Base-by-base conservation (phyloP, 1,139 yeast species). In the Pichia sp. region DNA sequence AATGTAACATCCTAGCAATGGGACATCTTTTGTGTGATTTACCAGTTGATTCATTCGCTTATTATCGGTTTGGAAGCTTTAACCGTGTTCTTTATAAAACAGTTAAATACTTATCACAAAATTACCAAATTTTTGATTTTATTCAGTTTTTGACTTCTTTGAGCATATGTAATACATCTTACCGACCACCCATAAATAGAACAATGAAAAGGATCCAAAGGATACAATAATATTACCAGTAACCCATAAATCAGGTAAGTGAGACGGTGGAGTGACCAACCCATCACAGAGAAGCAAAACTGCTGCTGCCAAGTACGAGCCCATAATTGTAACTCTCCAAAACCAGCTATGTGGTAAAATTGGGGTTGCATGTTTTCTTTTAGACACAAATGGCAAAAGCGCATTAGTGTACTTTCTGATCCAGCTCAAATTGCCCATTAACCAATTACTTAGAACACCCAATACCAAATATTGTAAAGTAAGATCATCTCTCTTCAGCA, bases 211-310 rank as follows among this genome's bases (percentile, higher is more conserved):
- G 47, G 90, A 85, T 0, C 75, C 83, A 61, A 87, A 87, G 1
- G 94, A 81, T 7, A 88, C 61, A 0, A 80, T 59, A 37, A 85
- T 79, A 58, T 92, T 92, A 16, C 79, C 73, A 33, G 90, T 72
- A 0, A 85, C 85, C 90, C 94, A 87, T 23, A 92, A 56, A 61
- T 94, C 97, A 3, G 97, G 97, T 52, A 78, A 81, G 38, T 62
- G 60, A 1, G 56, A 48, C 1, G 94, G 92, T 3, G 94, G 81
- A 3, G 52, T 58, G 6, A 72, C 52, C 29, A 63, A 55, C 40
- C 63, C 60, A 51, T 88, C 96, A 9, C 77, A 59, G 0, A 71
- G 46, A 55, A 84, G 92, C 38, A 80, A 67, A 0, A 57, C 59
- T 1, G 68, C 57, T 58, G 83, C 75, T 2, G 71, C 75, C 2